Evolutionary conservation across 2,329 filamentous ascomycete species (phyloP).

Genomic region (Pezicula radicicola): DNA sequence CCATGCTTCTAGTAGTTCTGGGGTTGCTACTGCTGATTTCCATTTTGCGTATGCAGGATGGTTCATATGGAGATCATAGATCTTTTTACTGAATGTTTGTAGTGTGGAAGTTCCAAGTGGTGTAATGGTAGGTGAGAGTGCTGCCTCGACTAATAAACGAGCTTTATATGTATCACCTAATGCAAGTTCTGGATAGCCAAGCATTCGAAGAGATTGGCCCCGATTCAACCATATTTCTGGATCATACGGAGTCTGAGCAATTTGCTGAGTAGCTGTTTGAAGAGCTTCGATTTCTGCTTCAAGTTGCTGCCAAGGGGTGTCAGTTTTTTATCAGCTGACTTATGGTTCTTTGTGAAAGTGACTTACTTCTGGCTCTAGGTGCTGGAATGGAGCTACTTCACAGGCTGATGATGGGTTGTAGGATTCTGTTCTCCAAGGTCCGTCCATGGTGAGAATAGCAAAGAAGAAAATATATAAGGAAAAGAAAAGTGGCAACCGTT

Average conservation of each 20-base stretch:
- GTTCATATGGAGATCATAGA: slow-evolving; percentile 18
- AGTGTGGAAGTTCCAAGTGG: slow-evolving; percentile 23
- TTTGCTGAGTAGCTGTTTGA: slow-evolving; percentile 13
- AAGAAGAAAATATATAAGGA: too few relatives aligned
- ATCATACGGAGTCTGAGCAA: slow-evolving; percentile 21
- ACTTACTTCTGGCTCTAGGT: slow-evolving; percentile 19
- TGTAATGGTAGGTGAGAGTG: slow-evolving; percentile 7
- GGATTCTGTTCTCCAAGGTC: slow-evolving; percentile 14
- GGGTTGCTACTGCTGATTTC: slow-evolving; percentile 16
- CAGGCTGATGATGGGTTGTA: slow-evolving; percentile 20
- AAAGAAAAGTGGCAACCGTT: too few relatives aligned
- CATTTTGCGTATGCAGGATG: slow-evolving; percentile 19
- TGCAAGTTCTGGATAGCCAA: slow-evolving; percentile 28
- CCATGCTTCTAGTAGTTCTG: slow-evolving; percentile 14
- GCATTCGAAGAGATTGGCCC: slow-evolving; percentile 18
- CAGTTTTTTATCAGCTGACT: not conserved
- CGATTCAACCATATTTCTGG: slow-evolving; percentile 24
- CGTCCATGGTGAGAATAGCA: slow-evolving; percentile 1
- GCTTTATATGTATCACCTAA: slow-evolving; percentile 30
- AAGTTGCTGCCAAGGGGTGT: slow-evolving; percentile 10
- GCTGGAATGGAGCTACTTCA: slow-evolving; percentile 16
- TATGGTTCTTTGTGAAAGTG: slow-evolving; percentile 4
- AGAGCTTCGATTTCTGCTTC: slow-evolving; percentile 15
- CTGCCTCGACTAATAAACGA: slow-evolving; percentile 25
- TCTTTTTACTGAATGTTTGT: slow-evolving; percentile 22